Evolutionary conservation across 495 filamentous ascomycete species (phyloP), one percentile per base, ranked within the genome.

Genomic region (Jackrogersella multiformis): DNA sequence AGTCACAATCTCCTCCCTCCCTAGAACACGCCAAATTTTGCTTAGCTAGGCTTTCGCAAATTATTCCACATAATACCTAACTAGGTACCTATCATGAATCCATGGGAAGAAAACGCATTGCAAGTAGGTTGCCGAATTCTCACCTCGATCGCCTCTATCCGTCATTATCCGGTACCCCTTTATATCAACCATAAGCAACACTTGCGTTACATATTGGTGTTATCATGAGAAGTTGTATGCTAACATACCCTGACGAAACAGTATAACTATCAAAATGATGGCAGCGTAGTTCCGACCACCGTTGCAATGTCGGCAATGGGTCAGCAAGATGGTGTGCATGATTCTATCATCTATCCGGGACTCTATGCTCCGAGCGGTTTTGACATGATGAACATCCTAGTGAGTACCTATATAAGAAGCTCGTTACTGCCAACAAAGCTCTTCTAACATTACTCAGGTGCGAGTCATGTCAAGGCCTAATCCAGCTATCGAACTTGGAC

Each of bases 351-450:
- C 35, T 81, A 77, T 39, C 79, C 78, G 0, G 80, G 79, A 10
- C 58, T 85, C n/a, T 85, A 85, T 56, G 71, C 78, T 1, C 73
- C 78, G 5, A 81, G 77, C 39, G 77, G 78, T 8, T 74, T 80
- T 36, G 79, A 86, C 45, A 76, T 85, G 13, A 76, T 86, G 74
- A 68, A 49, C 24, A 81, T 85, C 49, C 70, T 86, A 60, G 83
- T 85, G 34, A 53, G 78, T 68, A 21, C n/a, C n/a, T n/a, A n/a
- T 42, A 41, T 7, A 24, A 32, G 45, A 8, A 46, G 10, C 23
- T 45, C 36, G 10, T 7, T 38, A 2, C 1, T n/a, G 42, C 36
- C 8, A 44, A 39, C 39, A 12, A 23, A 10, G 20, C 12, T 35
- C 55, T 20, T 12, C 49, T 61, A 48, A 65, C 44, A 18, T 6